Base-by-base conservation (phyloP, 345 rosid species). In the Anacardium occidentale region DNA sequence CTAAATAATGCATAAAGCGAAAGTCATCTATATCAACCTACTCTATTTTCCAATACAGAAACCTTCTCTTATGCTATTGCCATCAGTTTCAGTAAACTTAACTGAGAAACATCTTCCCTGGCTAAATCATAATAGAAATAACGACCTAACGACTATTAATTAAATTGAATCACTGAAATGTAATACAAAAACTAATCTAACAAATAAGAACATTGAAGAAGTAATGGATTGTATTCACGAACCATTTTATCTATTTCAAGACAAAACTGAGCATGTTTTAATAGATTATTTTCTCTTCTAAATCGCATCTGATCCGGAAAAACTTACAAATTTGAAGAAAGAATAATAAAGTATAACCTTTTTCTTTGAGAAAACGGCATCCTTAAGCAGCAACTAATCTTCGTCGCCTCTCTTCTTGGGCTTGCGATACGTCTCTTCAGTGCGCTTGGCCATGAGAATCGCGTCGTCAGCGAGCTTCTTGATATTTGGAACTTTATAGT, bases 401-500 rank as follows among this genome's bases (percentile, higher is more conserved):
- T 68, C 68, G 25, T 68, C 57, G 22, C 29, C 57, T 22, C 17
- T 45, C 44, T 15, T 61, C 69, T 75, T 75, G 15, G 74, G 74
- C 64, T 69, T 75, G 37, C 78, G 78, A 64, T 75, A 75, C 64
- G 62, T 75, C 82, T 88, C 89, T 73, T 91, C 93, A 10, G 74
- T 11, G 48, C 79, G 78, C 75, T 86, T 89, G 37, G 89, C 93
- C 79, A 70, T 83, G 62, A 86, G 81, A 34, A 89, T 62, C 37
- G 79, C 87, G 15, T 80, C 71, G 82, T 73, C 51, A 17, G 75
- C 81, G 25, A 91, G 78, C 82, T 77, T 80, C 82, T 77, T 93
- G 84, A 93, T 83, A 85, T 89, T 91, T 18, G 96, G 96, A 51
- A 93, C 93, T 80, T 83, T 59, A 87, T 93, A 93, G 82, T 91